A percentile compares a stretch with the other conserved stretches of the same genome.
These are phyloP conservation scores for Macrotyloma uniflorum DNA, from an alignment of 306 rosid genomes.

Conservation along the genomic window DNA sequence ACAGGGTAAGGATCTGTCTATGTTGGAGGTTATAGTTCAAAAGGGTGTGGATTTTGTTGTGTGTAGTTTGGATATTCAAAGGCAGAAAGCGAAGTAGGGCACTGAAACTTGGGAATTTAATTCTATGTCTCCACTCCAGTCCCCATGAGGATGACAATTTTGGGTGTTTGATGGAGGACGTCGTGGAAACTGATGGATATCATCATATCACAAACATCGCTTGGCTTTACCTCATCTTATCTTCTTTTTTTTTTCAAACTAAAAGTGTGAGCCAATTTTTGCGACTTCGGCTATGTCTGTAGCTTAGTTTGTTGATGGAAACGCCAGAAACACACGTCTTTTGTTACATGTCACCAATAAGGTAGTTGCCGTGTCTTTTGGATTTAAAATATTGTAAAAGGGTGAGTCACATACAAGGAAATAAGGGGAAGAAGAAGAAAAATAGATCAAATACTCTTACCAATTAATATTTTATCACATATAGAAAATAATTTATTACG, in stretches of 20 bases:
- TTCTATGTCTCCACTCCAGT: neutral
- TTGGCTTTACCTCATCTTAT: conserved; percentile 33
- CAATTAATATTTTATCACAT: no score
- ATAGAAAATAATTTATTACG: no score
- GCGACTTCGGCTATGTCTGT: neutral
- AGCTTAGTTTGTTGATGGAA: neutral
- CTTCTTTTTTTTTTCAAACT: neutral
- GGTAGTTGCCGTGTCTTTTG: no score
- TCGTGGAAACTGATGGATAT: conserved; percentile 50
- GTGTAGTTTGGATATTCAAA: neutral
- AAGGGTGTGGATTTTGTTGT: neutral
- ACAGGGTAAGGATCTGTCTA: neutral
- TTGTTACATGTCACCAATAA: no score
- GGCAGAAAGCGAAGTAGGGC: neutral
- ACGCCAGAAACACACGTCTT: neutral
- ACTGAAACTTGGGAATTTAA: neutral
- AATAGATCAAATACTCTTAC: no score
- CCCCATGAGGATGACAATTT: neutral
- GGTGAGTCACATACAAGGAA: no score
- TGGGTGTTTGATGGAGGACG: neutral
- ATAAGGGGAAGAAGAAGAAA: no score
- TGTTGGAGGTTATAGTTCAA: neutral
- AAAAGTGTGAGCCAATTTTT: neutral
- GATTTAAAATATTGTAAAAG: no score
- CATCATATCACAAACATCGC: conserved; percentile 32